These are phyloP conservation scores for Colletotrichum phormii DNA, from an alignment of 2,329 filamentous ascomycete species.

Conservation along the genomic window DNA sequence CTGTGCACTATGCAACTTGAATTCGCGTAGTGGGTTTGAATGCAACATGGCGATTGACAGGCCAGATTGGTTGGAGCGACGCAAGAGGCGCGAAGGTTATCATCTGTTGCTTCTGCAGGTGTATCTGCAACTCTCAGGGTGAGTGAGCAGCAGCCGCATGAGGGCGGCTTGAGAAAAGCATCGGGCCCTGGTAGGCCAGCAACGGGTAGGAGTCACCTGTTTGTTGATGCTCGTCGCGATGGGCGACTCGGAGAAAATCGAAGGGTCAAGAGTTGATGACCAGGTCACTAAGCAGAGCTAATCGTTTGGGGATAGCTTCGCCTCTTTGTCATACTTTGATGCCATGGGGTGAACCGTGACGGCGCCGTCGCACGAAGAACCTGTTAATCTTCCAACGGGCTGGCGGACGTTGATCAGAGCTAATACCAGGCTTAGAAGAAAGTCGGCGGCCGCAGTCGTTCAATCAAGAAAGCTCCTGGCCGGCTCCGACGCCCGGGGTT, in stretches of 20 bases:
- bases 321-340: constrained; percentile 20
- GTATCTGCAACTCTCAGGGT: constrained; percentile 36
- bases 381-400: not conserved
- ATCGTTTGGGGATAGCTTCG: constrained; percentile 15
- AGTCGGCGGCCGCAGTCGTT: constrained; percentile 8
- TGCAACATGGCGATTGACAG: constrained; percentile 32
- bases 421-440: not conserved
- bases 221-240: constrained; percentile 27
- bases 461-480: not conserved
- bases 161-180: constrained; percentile 1
- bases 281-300: constrained; percentile 4
- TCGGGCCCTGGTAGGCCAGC: constrained; percentile 14
- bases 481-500: constrained; percentile 10
- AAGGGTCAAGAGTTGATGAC: constrained; percentile 22
- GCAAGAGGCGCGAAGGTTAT: constrained; percentile 22
- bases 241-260: constrained; percentile 30
- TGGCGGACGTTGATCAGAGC: constrained; percentile 13
- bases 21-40: constrained; percentile 27
- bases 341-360: not conserved
- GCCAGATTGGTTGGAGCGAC: constrained; percentile 23
- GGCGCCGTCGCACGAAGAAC: constrained; percentile 17
- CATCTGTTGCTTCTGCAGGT: constrained; percentile 9
- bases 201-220: constrained; percentile 13
- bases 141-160: constrained; percentile 1
- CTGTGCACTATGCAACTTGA: constrained; percentile 35